Conservation (phyloP, 768 basidiomycete genomes). For the Hericium erinaceus region DNA sequence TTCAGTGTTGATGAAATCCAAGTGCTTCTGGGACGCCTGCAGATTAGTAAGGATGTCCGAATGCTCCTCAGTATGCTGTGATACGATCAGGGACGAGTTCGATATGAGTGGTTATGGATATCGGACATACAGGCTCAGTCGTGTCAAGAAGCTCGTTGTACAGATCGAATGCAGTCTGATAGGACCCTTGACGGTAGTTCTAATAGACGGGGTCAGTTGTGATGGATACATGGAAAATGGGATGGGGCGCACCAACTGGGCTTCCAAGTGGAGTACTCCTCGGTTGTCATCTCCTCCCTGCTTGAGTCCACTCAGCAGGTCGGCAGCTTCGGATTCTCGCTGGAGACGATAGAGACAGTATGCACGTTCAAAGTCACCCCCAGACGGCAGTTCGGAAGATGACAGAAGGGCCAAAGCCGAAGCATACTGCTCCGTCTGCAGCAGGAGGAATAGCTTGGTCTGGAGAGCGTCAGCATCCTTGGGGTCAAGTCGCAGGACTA, state of each 20-base stretch:
- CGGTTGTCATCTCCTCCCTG: constrained; percentile 34
- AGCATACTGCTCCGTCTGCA: constrained; percentile 80
- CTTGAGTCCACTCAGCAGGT: constrained; percentile 42
- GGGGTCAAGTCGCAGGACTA: constrained; percentile 67
- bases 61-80: constrained; percentile 77
- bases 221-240: constrained; percentile 8
- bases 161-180: constrained; percentile 61
- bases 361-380: constrained; percentile 53
- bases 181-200: constrained; percentile 74
- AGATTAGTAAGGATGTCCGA: constrained; percentile 83
- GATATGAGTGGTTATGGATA: constrained; percentile 17
- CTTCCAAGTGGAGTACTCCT: constrained; percentile 72
- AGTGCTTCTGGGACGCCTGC: constrained; percentile 68
- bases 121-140: constrained; percentile 52
- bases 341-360: constrained; percentile 86
- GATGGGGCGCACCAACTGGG: constrained; percentile 62
- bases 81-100: constrained; percentile 8
- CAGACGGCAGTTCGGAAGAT: constrained; percentile 15
- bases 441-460: constrained; percentile 78
- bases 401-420: constrained; percentile 57
- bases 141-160: constrained; percentile 78
- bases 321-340: constrained; percentile 56
- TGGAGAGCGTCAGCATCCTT: constrained; percentile 63
- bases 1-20: constrained; percentile 72
- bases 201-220: constrained; percentile 19